Conservation (phyloP, 2,329 filamentous ascomycete species). For the Herpotrichia juniperi region DNA sequence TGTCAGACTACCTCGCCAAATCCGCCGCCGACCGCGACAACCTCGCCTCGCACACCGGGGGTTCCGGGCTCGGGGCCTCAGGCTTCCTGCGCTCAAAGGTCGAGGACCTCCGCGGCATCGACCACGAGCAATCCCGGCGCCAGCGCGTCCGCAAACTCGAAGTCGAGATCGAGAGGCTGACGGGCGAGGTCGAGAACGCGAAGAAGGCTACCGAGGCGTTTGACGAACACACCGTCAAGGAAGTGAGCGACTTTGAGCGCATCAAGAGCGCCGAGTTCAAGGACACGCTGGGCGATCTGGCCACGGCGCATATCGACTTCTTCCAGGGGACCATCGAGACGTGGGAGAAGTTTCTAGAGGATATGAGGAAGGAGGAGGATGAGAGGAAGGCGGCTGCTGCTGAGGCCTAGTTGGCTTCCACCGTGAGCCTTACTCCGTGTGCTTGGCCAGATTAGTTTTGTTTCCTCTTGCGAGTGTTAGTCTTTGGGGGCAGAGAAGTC, state of each 20-base stretch:
- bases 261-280: constrained; percentile 96
- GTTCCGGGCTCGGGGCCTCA: constrained; percentile 71
- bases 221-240: constrained; percentile 92
- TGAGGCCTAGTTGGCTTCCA: neutral
- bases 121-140: constrained; percentile 88
- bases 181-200: constrained; percentile 81
- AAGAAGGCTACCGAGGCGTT: constrained; percentile 90
- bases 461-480: no score
- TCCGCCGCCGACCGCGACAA: constrained; percentile 85
- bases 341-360: constrained; percentile 88
- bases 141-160: constrained; percentile 90
- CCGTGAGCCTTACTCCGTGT: no score
- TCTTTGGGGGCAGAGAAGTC: no score
- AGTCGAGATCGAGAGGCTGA: constrained; percentile 89
- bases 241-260: constrained; percentile 91
- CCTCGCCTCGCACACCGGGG: constrained; percentile 69
- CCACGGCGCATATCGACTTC: constrained; percentile 85
- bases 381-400: constrained; percentile 31
- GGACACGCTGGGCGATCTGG: constrained; percentile 80
- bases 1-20: constrained; percentile 95
- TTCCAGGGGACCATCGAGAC: constrained; percentile 79
- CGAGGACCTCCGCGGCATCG: constrained; percentile 94
- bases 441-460: no score
- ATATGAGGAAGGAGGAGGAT: constrained; percentile 75
- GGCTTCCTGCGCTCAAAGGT: constrained; percentile 93